These are phyloP conservation scores for Tolypocladium capitatum DNA, from an alignment of 2,329 filamentous ascomycete genomes.

Conservation along the genomic window DNA sequence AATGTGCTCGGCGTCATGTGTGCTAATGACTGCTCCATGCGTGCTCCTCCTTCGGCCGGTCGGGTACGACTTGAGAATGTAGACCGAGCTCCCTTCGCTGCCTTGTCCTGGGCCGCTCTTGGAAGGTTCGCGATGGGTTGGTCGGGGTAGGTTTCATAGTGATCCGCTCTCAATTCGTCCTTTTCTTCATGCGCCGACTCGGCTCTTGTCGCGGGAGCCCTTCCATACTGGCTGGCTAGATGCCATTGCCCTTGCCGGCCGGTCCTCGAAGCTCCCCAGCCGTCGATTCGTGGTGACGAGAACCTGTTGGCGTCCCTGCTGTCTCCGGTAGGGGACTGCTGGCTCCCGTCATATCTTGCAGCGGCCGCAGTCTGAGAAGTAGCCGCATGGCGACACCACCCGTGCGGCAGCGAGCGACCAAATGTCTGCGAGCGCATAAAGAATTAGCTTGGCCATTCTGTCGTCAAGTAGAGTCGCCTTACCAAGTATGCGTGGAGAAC, in stretches of 20 bases:
- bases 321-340: background rate
- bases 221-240: background rate
- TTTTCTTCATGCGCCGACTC: background rate
- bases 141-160: too few relatives aligned
- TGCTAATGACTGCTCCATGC: conserved; percentile 9
- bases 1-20: conserved; percentile 12
- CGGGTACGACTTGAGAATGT: background rate
- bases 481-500: conserved; percentile 11
- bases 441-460: background rate
- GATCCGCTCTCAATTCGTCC: background rate
- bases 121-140: background rate
- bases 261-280: background rate
- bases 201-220: background rate
- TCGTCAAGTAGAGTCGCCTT: background rate
- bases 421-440: conserved; percentile 1
- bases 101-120: background rate
- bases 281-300: background rate
- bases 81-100: background rate
- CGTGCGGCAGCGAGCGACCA: background rate
- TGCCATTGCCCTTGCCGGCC: background rate
- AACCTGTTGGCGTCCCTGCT: background rate
- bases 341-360: background rate
- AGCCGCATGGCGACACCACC: background rate
- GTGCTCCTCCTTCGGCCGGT: background rate
- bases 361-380: conserved; percentile 3